These are phyloP conservation scores for Eucalyptus regnans DNA, from an alignment of 345 rosid species.

Conservation along the genomic window DNA sequence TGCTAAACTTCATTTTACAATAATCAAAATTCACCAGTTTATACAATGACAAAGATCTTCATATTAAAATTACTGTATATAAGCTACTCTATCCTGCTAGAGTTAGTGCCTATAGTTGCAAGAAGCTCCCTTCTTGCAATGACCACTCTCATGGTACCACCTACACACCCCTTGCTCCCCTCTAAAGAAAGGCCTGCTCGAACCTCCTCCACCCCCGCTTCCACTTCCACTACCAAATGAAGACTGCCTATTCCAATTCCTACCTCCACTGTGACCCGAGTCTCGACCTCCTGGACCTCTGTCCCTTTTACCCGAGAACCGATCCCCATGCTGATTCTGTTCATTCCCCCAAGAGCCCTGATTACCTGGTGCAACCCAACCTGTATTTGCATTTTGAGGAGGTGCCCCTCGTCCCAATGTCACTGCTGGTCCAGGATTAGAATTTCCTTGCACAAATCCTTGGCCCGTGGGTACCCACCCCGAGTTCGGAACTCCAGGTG, in stretches of 20 bases:
- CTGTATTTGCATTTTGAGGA: conserved; percentile 29
- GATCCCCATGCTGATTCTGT: conserved; percentile 43
- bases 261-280: conserved; percentile 39
- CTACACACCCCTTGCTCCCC: neutral
- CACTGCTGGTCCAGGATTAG: conserved; percentile 33
- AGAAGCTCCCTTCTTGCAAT: conserved; percentile 7
- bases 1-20: neutral
- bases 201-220: neutral
- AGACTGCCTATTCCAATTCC: conserved; percentile 44
- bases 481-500: neutral
- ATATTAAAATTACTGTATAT: neutral
- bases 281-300: neutral
- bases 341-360: conserved; percentile 40
- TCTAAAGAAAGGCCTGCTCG: neutral
- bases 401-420: conserved; percentile 43
- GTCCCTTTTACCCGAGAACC: conserved; percentile 28
- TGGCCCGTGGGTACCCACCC: conserved; percentile 42
- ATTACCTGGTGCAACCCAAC: conserved; percentile 57
- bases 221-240: conserved; percentile 11
- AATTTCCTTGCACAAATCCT: conserved; percentile 25
- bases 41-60: neutral
- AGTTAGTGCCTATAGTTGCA: conserved; percentile 3
- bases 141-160: neutral
- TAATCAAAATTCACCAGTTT: neutral
- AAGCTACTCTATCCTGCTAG: neutral